These are phyloP conservation scores for Chaetothyriales sp. DNA, from an alignment of 2,329 filamentous ascomycete species.

Conservation along the genomic window DNA sequence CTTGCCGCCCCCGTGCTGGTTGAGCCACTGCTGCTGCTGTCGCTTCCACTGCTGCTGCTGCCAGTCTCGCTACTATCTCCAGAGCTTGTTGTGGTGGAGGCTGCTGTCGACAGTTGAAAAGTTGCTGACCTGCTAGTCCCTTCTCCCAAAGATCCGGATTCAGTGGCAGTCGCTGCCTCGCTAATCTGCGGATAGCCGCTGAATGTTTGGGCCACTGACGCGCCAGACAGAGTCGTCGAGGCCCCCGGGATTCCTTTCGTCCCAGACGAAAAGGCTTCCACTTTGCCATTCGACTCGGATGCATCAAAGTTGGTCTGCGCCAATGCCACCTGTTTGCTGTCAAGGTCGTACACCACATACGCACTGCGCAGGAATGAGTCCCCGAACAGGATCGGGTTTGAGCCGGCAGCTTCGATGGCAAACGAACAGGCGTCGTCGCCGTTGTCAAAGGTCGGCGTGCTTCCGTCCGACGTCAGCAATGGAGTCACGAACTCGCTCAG, in stretches of 20 bases:
- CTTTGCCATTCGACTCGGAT: conserved; percentile 2
- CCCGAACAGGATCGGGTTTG: conserved; percentile 47
- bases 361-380: conserved; percentile 62
- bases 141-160: conserved; percentile 4
- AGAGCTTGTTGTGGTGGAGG: conserved; percentile 1
- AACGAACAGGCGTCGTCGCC: conserved; percentile 48
- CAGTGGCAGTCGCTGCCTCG: conserved; percentile 5
- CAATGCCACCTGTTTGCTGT: conserved; percentile 55
- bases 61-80: background rate
- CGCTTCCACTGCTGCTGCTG: background rate
- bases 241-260: conserved; percentile 11
- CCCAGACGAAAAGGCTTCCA: conserved; percentile 8
- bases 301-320: conserved; percentile 41
- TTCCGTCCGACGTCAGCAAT: conserved; percentile 31
- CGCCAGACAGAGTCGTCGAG: conserved; percentile 9
- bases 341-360: conserved; percentile 61
- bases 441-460: conserved; percentile 37
- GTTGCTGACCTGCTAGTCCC: conserved; percentile 9
- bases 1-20: conserved; percentile 5
- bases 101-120: conserved; percentile 9
- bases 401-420: conserved; percentile 46
- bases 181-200: conserved; percentile 13
- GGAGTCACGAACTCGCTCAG: conserved; percentile 46
- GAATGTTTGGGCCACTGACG: conserved; percentile 19
- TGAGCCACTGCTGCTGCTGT: conserved; percentile 1